Base-by-base conservation (phyloP, 495 filamentous ascomycete species). In the Schizothecium vesticola region DNA sequence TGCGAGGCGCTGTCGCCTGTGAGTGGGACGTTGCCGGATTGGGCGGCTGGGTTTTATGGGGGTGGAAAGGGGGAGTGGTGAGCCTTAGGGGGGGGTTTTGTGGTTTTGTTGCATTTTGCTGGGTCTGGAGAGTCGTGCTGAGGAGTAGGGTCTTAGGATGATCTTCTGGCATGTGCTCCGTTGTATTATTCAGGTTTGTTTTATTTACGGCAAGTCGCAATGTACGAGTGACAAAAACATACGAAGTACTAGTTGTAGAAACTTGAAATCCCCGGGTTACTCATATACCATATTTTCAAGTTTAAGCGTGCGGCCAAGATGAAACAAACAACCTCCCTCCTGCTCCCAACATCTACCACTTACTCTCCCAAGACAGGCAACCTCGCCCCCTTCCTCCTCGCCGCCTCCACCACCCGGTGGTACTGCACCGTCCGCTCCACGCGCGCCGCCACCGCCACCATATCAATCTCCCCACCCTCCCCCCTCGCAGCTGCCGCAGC, bases 381-480 rank as follows among this genome's bases (percentile, higher is more conserved):
- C 65, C 29, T 1, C 58, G 19, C 19, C 29, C 31, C 31, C 65
- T 31, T 51, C 65, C 65, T 60, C 33, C 65, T 61, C 29, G 65
- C 29, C 21, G 58, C 56, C 33, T 67, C 65, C 6, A 61, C 65
- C 2, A 24, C 31, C 7, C 65, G 65, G n/a, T 51, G 29, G 31
- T 61, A 67, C 65, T 33, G 22, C 6, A 67, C 65, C 31, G 10
- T 36, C 22, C 55, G 23, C 5, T 67, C 65, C 65, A 67, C 65
- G 4, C 65, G 21, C 19, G 26, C 29, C 10, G 29, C 65, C 13
- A 67, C 58, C 13, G 57, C 65, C 29, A 25, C 23, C 65, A 67
- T 67, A 61, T 67, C 65, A 29, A 61, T 3, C 57, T 25, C 57
- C 29, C 22, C 57, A 3, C 55, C 65, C 55, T 36, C 51, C 16